A percentile compares a stretch with the other conserved stretches of the same genome.
These are phyloP conservation scores for Crataegus laevigata DNA, from an alignment of 306 rosid species.

Conservation along the genomic window DNA sequence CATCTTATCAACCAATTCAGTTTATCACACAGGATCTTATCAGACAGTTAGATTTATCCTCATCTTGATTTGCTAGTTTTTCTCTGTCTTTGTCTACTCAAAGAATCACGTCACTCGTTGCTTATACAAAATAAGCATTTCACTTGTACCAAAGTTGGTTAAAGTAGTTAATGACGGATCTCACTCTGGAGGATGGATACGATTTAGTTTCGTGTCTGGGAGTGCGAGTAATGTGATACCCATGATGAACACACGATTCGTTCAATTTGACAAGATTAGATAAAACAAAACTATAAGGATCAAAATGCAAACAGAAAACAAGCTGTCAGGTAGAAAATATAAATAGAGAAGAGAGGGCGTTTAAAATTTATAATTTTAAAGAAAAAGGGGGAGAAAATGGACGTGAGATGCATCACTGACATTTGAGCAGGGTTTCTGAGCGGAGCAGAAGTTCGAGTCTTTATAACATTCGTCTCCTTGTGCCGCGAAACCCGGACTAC, in stretches of 20 bases:
- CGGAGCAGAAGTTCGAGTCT: conserved; percentile 28
- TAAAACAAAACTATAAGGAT: not conserved
- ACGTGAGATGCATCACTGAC: conserved; percentile 42
- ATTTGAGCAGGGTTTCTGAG: conserved; percentile 2
- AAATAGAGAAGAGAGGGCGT: not conserved
- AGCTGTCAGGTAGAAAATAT: not conserved
- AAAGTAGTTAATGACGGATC: not conserved
- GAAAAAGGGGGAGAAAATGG: not conserved
- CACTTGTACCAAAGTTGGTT: no score
- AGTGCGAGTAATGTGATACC: not conserved
- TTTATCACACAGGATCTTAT: no score
- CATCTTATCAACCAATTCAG: no score
- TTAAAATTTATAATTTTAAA: not conserved
- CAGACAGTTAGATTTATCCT: no score
- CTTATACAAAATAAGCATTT: not conserved
- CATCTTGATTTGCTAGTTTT: not conserved
- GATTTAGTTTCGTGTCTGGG: no score
- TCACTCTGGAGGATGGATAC: not conserved
- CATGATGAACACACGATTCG: not conserved
- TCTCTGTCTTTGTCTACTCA: not conserved
- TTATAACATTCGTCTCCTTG: conserved; percentile 37
- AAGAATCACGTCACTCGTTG: not conserved
- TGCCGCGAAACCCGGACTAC: conserved; percentile 49
- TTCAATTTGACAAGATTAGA: not conserved
- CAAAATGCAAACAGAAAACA: not conserved